Base-by-base conservation (phyloP, 148 eudicot species). In the Bassia scoparia region DNA sequence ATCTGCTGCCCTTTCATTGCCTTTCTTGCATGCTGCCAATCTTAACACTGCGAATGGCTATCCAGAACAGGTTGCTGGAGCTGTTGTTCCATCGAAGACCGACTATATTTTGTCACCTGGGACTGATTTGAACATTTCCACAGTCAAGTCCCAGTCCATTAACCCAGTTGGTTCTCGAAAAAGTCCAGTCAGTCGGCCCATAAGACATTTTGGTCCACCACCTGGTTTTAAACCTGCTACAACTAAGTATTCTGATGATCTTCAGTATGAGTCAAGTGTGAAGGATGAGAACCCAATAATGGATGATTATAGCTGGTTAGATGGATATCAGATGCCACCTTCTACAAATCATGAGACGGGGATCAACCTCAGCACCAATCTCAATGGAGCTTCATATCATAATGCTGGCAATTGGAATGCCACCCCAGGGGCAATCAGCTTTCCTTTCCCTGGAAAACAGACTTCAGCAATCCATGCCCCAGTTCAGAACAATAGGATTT, bases 381-480 rank as follows among this genome's bases (percentile, higher is more conserved):
- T 78, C 48, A 77, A 65, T 56, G 83, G 81, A 24, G 75, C 86
- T 33, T 17, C 69, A 35, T 79, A 63, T 71, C 77, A 69, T 60
- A 59, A 83, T 64, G 66, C 76, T 73, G 87, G 79, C 82, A 87
- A 83, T 76, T 76, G 74, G 79, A 79, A 78, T 72, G 81, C 79
- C 70, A 67, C 83, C 16, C 71, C 77, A 59, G 97, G 86, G 65
- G 80, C 80, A 44, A 72, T 81, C 20, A 83, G 70, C 82, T 92
- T 95, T 78, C 99, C 99, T 70, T 95, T 92, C 69, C 99, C 99
- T 71, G 99, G 97, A 56, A 94, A 95, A 81, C 99, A 95, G 81
- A 76, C 83, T 24, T 80, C 93, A 7, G 30, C 80, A 30, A 17
- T 82, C 77, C 87, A 80, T 53, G 79, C 70, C 67, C 87, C 85